Evolutionary conservation across 768 basidiomycete genomes (phyloP).

Genomic region (Cystofilobasidium capitatum): DNA sequence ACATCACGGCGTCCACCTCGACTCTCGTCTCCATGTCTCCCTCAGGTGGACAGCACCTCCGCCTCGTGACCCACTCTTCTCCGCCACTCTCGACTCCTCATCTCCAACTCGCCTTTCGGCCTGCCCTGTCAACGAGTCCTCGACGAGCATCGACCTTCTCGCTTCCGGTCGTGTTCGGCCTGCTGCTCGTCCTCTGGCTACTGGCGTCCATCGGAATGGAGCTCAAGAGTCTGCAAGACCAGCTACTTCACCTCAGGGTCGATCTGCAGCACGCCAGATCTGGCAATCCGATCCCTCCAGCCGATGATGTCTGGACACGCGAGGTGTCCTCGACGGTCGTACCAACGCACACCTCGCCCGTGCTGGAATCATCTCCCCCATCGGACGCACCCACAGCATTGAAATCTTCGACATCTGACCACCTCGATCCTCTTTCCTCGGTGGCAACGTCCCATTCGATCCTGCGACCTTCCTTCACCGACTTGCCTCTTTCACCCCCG

Average conservation of each 20-base stretch:
- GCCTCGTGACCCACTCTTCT: neutral
- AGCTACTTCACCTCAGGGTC: neutral
- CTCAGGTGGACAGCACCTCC: neutral
- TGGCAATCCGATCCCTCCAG: neutral
- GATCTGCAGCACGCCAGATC: neutral
- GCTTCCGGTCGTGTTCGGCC: neutral
- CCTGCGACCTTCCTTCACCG: conserved; percentile 6
- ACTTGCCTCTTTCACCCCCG: neutral
- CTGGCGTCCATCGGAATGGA: neutral
- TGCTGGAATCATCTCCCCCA: neutral
- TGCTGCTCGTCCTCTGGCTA: neutral
- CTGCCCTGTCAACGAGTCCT: neutral
- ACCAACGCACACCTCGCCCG: neutral
- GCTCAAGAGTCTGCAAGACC: neutral
- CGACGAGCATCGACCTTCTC: neutral
- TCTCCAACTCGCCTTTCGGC: neutral
- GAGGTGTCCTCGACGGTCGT: neutral
- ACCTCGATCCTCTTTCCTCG: neutral
- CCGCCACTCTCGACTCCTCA: neutral
- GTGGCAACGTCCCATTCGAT: neutral
- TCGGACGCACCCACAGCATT: neutral
- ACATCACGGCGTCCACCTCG: neutral
- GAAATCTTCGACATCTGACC: neutral
- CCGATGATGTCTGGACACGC: conserved; percentile 1
- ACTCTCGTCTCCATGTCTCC: neutral